Evolutionary conservation across 306 rosid species (phyloP).

Genomic region (Echinosophora koreensis): DNA sequence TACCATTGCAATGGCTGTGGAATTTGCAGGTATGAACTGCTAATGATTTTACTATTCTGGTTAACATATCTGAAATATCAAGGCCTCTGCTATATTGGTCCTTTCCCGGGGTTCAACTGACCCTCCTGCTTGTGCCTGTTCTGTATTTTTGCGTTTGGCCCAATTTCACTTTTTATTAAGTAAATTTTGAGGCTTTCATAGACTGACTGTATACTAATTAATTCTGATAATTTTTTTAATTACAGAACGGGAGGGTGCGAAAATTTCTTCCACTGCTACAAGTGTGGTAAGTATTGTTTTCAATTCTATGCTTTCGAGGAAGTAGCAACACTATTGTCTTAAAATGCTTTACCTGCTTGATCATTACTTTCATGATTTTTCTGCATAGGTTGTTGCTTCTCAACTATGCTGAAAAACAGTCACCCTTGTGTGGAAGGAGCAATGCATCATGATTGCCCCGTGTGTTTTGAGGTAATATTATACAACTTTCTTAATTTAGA

Average conservation of each 20-base stretch:
- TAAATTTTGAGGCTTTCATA: background rate
- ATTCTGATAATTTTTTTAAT: slow-evolving; percentile 29
- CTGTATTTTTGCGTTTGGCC: background rate
- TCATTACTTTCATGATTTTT: background rate
- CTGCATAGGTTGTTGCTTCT: slow-evolving; percentile 80
- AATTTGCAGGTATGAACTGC: slow-evolving; percentile 76
- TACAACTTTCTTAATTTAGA: slow-evolving; percentile 5
- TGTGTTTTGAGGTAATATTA: slow-evolving; percentile 85
- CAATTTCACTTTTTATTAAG: background rate
- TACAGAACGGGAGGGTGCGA: slow-evolving; percentile 81
- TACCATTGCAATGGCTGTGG: slow-evolving; percentile 92
- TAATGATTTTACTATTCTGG: background rate
- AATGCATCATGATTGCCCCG: slow-evolving; percentile 93
- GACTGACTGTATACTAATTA: slow-evolving; percentile 6
- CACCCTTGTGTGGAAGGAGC: slow-evolving; percentile 97
- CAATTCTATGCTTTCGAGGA: background rate
- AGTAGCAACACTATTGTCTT: background rate
- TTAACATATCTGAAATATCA: background rate
- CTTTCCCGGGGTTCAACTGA: slow-evolving; percentile 11
- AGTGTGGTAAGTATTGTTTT: slow-evolving; percentile 69
- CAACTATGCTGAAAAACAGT: slow-evolving; percentile 64
- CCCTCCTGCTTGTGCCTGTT: slow-evolving; percentile 12
- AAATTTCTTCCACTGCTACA: slow-evolving; percentile 85
- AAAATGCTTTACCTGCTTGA: background rate
- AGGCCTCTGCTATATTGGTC: background rate